A percentile compares a stretch with the other conserved stretches of the same genome.
Evolutionary conservation across 2,329 filamentous ascomycete species (phyloP).

Genomic region (Fusarium xyrophilum): DNA sequence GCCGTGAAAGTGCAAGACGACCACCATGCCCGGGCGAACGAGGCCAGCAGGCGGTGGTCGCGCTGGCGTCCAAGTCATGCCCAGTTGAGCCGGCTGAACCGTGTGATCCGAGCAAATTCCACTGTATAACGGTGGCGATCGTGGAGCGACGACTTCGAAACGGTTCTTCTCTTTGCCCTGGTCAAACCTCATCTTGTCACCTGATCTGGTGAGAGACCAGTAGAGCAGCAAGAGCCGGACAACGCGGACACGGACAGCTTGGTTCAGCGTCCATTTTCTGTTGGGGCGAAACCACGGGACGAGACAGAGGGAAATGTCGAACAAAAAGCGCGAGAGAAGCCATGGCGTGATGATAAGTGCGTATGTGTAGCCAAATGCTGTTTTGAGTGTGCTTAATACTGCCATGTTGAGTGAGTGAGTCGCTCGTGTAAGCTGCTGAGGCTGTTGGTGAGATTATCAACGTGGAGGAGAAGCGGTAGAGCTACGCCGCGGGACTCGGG

Average conservation of each 20-base stretch:
- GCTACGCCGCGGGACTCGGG: background rate
- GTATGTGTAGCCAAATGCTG: background rate
- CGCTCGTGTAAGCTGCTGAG: background rate
- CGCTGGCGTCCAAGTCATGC: conserved; percentile 35
- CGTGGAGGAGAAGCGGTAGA: background rate
- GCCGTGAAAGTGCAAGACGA: conserved; percentile 32
- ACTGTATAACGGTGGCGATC: conserved; percentile 27
- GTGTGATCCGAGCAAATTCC: conserved; percentile 7
- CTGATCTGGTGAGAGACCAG: conserved; percentile 28
- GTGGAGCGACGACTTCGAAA: conserved; percentile 23
- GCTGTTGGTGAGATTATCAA: background rate
- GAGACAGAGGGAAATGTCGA: conserved; percentile 23
- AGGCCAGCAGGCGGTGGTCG: conserved; percentile 20
- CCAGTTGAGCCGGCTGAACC: conserved; percentile 14
- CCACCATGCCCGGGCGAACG: conserved; percentile 7
- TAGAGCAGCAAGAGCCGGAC: conserved; percentile 30
- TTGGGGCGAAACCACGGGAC: conserved; percentile 18
- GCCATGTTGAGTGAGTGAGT: background rate
- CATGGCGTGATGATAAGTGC: conserved; percentile 13
- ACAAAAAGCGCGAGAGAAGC: conserved; percentile 20
- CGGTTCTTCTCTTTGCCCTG: conserved; percentile 26
- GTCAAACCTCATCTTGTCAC: conserved; percentile 13
- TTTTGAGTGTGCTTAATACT: background rate
- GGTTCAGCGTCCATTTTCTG: conserved; percentile 18
- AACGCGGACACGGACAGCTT: conserved; percentile 30